Conservation (phyloP, 192 early-diverging fungal species). For the Globomyces pollinis-pini region DNA sequence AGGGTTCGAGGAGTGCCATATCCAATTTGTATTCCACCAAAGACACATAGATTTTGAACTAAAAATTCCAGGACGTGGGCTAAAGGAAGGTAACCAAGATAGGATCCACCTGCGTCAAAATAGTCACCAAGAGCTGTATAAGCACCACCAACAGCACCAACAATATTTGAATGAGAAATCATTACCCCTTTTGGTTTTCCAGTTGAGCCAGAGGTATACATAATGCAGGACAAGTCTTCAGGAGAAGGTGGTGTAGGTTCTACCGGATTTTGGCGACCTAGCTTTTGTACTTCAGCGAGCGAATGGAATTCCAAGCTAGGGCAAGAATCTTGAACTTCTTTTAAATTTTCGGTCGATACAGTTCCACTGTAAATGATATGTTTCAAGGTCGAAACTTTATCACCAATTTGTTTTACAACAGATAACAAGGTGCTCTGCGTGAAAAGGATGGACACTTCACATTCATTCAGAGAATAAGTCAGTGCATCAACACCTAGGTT, state of each 20-base stretch:
- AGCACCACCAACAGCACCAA: conserved; percentile 42
- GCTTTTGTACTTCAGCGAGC: conserved; percentile 54
- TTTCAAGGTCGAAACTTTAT: conserved; percentile 53
- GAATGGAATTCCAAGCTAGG: conserved; percentile 42
- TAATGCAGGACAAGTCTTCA: conserved; percentile 57
- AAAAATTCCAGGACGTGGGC: conserved; percentile 86
- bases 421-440: conserved; percentile 65
- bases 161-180: conserved; percentile 73
- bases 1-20: conserved; percentile 64
- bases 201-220: conserved; percentile 47
- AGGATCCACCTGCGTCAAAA: not conserved
- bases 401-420: conserved; percentile 52
- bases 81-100: conserved; percentile 63
- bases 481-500: conserved; percentile 81
- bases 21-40: conserved; percentile 20
- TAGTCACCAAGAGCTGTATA: not conserved
- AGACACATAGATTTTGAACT: conserved; percentile 58
- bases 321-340: not conserved
- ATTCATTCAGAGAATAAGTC: conserved; percentile 74
- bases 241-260: conserved; percentile 56
- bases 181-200: conserved; percentile 86
- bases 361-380: conserved; percentile 66
- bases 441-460: conserved; percentile 62
- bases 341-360: conserved; percentile 19
- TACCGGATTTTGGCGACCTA: conserved; percentile 57